Percentiles rank a stretch among this genome's conserved stretches.
Conservation (phyloP, 495 filamentous ascomycete species). For the Durotheca rogersii region DNA sequence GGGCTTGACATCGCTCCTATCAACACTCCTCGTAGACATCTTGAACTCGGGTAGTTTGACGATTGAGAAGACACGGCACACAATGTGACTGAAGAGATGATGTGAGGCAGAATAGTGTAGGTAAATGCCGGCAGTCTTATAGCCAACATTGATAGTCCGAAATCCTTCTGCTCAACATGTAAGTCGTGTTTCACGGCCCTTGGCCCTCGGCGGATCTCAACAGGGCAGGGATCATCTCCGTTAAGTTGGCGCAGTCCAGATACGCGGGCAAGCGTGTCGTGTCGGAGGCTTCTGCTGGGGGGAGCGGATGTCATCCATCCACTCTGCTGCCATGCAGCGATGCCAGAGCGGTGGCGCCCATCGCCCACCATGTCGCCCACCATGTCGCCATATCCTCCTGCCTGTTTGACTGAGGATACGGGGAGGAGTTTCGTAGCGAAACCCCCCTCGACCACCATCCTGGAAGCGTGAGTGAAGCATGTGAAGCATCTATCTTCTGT, state of each 20-base stretch:
- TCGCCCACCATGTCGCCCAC: constrained; percentile 13
- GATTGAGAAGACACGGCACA: no score
- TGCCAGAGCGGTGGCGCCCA: no score
- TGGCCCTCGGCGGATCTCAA: background rate
- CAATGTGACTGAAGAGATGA: background rate
- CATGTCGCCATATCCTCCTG: constrained; percentile 11
- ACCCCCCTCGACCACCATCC: constrained; percentile 16
- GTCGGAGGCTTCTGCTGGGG: background rate
- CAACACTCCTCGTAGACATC: constrained; percentile 16
- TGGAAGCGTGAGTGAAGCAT: constrained; percentile 4
- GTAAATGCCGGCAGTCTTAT: constrained; percentile 15
- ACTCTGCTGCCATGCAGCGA: no score
- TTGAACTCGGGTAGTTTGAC: constrained; percentile 10
- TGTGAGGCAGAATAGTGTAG: constrained; percentile 1
- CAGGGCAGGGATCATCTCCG: constrained; percentile 12
- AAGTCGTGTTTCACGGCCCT: constrained; percentile 20
- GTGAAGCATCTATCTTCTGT: no score
- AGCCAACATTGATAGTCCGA: constrained; percentile 1
- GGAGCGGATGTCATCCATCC: no score
- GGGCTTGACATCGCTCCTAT: constrained; percentile 7
- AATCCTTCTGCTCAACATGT: constrained; percentile 6
- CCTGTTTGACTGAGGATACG: constrained; percentile 6
- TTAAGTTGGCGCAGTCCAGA: constrained; percentile 16
- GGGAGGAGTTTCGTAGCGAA: constrained; percentile 9
- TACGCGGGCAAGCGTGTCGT: constrained; percentile 4